These are phyloP conservation scores for Polyporus tsugae DNA, from an alignment of 1,284 basidiomycete species.

Conservation along the genomic window DNA sequence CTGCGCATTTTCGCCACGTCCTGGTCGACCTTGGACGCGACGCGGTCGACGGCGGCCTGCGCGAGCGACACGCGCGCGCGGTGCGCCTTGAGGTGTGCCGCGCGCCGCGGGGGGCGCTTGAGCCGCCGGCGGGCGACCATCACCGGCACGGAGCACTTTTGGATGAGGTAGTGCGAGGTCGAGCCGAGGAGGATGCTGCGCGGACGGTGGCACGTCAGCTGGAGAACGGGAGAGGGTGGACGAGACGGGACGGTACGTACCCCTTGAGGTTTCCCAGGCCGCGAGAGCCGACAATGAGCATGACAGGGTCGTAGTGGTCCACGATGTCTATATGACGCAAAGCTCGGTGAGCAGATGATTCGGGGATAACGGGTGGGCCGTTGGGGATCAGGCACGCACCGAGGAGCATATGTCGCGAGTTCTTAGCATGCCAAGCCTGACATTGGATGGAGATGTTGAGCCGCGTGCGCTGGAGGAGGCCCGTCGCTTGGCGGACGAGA, in stretches of 20 bases:
- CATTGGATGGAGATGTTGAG: conserved; percentile 89
- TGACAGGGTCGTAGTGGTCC: conserved; percentile 89
- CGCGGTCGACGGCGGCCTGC: conserved; percentile 80
- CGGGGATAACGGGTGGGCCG: not conserved
- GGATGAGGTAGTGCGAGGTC: conserved; percentile 96
- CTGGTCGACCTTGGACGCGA: conserved; percentile 75
- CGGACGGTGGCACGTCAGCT: not conserved
- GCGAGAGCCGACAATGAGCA: conserved; percentile 96
- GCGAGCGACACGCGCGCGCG: conserved; percentile 83
- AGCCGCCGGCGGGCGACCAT: conserved; percentile 73
- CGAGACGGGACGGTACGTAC: conserved; percentile 52
- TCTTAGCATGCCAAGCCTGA: conserved; percentile 97
- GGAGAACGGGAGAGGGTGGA: not conserved
- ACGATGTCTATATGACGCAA: conserved; percentile 74
- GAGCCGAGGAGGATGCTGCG: conserved; percentile 94
- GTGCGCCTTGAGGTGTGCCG: conserved; percentile 49
- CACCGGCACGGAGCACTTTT: conserved; percentile 77
- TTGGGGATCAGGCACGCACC: conserved; percentile 50
- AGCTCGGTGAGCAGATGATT: not conserved
- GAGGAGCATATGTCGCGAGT: conserved; percentile 91
- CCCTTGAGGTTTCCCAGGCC: conserved; percentile 92
- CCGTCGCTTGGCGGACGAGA: conserved; percentile 87
- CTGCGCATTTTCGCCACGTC: conserved; percentile 77
- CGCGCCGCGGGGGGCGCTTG: conserved; percentile 52
- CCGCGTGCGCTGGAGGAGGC: conserved; percentile 88